A percentile compares a stretch with the other conserved stretches of the same genome.
These are phyloP conservation scores for Eutrema salsugineum DNA, from an alignment of 441 rosid genomes.

Conservation along the genomic window DNA sequence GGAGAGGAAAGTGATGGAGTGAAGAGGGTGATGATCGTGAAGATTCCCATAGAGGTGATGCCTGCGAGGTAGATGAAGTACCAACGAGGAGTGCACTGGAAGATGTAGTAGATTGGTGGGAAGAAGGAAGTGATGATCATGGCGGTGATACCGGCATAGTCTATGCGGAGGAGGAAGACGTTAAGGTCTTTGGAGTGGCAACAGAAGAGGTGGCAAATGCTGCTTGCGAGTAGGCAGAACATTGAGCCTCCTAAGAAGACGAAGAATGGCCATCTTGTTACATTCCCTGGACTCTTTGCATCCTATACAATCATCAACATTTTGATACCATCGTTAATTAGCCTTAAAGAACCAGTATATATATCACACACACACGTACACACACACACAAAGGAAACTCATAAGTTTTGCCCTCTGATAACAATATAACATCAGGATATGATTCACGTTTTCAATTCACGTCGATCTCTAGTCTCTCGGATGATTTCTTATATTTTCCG, in stretches of 20 bases:
- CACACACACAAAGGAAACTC: not conserved
- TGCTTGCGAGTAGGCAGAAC: slow-evolving; percentile 78
- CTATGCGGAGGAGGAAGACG: slow-evolving; percentile 53
- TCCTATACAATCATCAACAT: slow-evolving; percentile 21
- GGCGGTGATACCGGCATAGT: slow-evolving; percentile 63
- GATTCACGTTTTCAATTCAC: not conserved
- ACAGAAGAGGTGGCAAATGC: slow-evolving; percentile 74
- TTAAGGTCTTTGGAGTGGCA: slow-evolving; percentile 68
- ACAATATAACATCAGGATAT: not conserved
- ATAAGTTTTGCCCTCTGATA: no score
- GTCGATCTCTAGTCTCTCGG: not conserved
- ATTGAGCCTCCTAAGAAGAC: slow-evolving; percentile 74
- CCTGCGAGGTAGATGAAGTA: slow-evolving; percentile 65
- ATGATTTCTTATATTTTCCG: not conserved
- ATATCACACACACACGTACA: not conserved
- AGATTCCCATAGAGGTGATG: slow-evolving; percentile 62
- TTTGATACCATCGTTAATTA: slow-evolving; percentile 1
- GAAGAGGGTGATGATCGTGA: slow-evolving; percentile 63
- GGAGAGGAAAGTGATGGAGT: slow-evolving; percentile 55
- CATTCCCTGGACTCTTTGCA: slow-evolving; percentile 36
- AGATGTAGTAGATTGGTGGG: slow-evolving; percentile 80
- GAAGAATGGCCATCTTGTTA: slow-evolving; percentile 71
- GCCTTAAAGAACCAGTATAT: not conserved
- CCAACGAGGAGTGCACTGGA: slow-evolving; percentile 76
- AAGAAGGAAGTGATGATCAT: slow-evolving; percentile 91